Evolutionary conservation across 2,329 filamentous ascomycete genomes (phyloP), one percentile per base, ranked within the genome.

Genomic region (Nothophaeocryptopus gaeumannii): DNA sequence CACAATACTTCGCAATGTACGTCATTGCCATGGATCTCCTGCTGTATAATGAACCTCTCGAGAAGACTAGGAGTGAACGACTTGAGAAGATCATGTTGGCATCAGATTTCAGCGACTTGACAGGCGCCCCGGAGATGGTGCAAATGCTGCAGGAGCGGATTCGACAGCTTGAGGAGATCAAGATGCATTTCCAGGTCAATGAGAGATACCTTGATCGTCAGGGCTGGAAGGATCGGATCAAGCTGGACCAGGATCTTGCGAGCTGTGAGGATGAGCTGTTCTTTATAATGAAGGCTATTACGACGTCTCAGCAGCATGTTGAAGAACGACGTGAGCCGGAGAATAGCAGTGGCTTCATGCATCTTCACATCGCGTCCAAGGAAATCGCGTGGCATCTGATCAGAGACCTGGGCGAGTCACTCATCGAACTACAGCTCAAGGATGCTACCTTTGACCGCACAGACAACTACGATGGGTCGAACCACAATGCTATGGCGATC

Each of bases 231-330:
- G 92, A 97, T 66, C 83, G 90, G 31, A 77, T 96, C 51, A 74
- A 85, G n/a, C 79, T 99, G 37, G 93, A 99, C 66, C 85, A 88
- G 44, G 93, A 99, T 66, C 75, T 99, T 43, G 82, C 89, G 8
- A 83, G 83, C 14, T 96, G 89, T 63, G 93, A 97, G 68, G 93
- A 99, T 63, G 95, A 99, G 69, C 73, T 99, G 8, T 99, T 99
- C 78, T 99, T 99, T 73, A 88, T 99, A 76, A 97, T 99, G 93
- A 97, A 99, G 64, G 95, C 93, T 34, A 99, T 99, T 67, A 99
- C 93, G 1, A 95, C 90, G 2, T 95, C 92, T 5, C 93, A 99
- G 70, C 80, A 90, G 52, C 93, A 91, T 66, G 84, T 83, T 56
- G 83, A 86, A 44, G 89, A 95, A 53, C 81, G 80, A 39, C 69